phyloP scores from a whole-genome alignment of 768 basidiomycete genomes.

The Calocybe gangraenosa region DNA sequence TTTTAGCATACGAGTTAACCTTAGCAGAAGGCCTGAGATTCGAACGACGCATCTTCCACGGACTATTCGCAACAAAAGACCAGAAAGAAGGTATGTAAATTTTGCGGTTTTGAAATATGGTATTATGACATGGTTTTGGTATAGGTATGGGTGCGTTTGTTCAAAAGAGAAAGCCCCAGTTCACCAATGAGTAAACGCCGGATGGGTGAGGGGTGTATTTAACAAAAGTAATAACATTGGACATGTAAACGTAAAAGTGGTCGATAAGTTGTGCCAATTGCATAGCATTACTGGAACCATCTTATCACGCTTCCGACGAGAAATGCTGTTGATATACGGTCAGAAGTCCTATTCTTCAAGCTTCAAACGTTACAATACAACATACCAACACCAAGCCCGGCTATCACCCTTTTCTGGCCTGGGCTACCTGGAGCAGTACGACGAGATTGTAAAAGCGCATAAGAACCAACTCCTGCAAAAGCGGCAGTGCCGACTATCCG shows the following conservation, averaged over 20 bases:
- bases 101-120: constrained; percentile 7
- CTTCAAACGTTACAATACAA: neutral
- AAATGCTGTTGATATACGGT: constrained; percentile 20
- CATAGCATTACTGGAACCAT: constrained; percentile 27
- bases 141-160: constrained; percentile 92
- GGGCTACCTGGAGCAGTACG: constrained; percentile 56
- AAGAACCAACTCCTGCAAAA: constrained; percentile 58
- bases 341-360: neutral
- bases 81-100: constrained; percentile 82
- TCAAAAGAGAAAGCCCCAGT: constrained; percentile 87
- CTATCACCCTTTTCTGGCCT: constrained; percentile 58
- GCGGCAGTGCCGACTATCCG: constrained; percentile 64
- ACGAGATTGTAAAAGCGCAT: constrained; percentile 65
- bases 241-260: neutral
- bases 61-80: constrained; percentile 88
- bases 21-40: constrained; percentile 81
- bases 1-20: constrained; percentile 73
- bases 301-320: constrained; percentile 34
- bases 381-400: constrained; percentile 60
- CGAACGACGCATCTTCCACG: constrained; percentile 88
- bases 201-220: neutral
- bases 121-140: constrained; percentile 2
- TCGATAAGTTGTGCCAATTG: neutral
- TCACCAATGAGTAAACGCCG: constrained; percentile 44
- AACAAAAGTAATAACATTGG: neutral